Evolutionary conservation across 495 filamentous ascomycete species (phyloP), one percentile per base, ranked within the genome.

Genomic region (Neurospora sp.): DNA sequence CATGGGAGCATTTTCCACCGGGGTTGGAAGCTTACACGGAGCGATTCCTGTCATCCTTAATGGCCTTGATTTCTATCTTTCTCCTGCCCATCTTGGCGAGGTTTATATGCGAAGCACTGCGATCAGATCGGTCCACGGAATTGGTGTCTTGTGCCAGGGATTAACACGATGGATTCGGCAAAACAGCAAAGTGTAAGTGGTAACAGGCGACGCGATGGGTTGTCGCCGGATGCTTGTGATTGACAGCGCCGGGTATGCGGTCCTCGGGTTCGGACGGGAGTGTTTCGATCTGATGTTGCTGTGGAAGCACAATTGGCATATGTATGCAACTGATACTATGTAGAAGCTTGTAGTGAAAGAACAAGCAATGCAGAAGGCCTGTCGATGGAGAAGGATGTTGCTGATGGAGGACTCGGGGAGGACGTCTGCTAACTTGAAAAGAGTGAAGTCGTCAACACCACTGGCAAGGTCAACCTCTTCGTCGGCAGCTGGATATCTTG

Each of bases 31-130:
- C 94, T 86, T 93, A 98, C 95, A 97, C 96, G 75, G 95, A 98
- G 80, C 96, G 94, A 80, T 99, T 99, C 79, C 96, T 89, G 81
- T 99, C 96, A 89, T 99, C 96, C 85, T 97, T 97, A 87, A 99
- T 99, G 71, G 96, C 92, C 85, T 98, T 98, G 88, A 99, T 99
- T 85, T 98, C 96, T 81, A 99, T 99, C 91, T 90, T 90, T 85
- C 88, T 87, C 77, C 88, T 84, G 76, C 88, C 88, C 88, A 90
- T 90, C 53, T 78, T 83, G 85, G 71, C 76, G 71, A 71, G 59
- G 37, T 69, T 37, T n/a, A 41, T 31, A 44, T 37, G 11, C 22
- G 11, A 12, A 35, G 39, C 31, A 41, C 37, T 37, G 39, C 44
- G n/a, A 12, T 38, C 71, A 20, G 69, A 42, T 61, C n/a, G 46